Evolutionary conservation across 1,284 basidiomycete species (phyloP), one percentile per base, ranked within the genome.

Genomic region (Ceratobasidium sp.): DNA sequence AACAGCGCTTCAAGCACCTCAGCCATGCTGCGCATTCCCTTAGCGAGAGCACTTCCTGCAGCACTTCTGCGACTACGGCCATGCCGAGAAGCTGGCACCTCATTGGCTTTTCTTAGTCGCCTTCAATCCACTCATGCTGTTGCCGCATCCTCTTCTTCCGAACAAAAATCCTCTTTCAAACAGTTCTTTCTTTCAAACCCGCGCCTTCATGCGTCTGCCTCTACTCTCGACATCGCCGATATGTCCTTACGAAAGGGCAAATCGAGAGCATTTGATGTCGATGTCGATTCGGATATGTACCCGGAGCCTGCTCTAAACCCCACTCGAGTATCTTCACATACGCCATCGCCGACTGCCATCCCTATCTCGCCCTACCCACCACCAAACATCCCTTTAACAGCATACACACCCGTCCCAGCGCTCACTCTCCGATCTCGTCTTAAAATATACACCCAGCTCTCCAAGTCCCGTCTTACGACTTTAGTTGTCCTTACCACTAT

Each of bases 401-500:
- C 79, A 1, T 83, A 81, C 75, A 78, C 78, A 70, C 79, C 82
- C 0, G 74, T 80, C 8, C 80, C 81, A 0, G 76, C 84, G 2
- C 80, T 89, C 28, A 89, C 88, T 0, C 83, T 88, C 2, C 80
- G 81, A 18, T 85, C 86, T 26, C 83, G 92, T 3, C 77, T 91
- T 53, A 86, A 85, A 72, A 80, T 92, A 46, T 99, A 98, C 81
- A 85, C 86, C 28, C 89, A 94, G 77, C 87, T 99, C 1, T 89
- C 94, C 30, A 99, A 99, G 80, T 86, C 91, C 3, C 91, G 91
- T 9, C 88, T 99, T 30, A 94, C 93, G 8, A 85, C 90, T n/a
- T 86, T 98, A 62, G 90, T 97, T 75, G 92, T 94, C 3, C 86
- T 99, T 43, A 95, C 94, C 6, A 89, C 96, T 18, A 95, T 98